Evolutionary conservation across 208 protist genomes (phyloP), one percentile per base, ranked within the genome.

Genomic region (Wallacemonas rigidus): DNA sequence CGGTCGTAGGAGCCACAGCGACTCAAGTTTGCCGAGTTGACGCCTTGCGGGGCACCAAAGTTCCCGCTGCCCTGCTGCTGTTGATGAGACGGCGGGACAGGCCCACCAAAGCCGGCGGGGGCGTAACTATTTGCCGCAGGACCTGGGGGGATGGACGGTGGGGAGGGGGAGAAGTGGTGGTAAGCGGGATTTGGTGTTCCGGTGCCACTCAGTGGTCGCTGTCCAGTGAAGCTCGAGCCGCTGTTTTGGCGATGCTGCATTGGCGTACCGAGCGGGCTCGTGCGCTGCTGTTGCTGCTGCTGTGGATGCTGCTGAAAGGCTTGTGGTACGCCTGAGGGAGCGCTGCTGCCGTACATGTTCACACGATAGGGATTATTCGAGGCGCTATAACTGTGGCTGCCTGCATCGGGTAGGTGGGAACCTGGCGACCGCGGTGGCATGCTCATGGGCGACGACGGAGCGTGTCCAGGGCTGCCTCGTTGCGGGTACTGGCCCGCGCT

Each of bases 51-150:
- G 36, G 36, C 15, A 17, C 69, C 64, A n/a, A 62, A 62, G 17
- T 40, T 45, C 3, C 67, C 55, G 35, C 69, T 71, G 0, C 51
- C 51, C 2, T 77, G 62, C 17, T 77, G 67, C 40, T 69, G 50
- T 17, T 76, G 69, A 38, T 71, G 54, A 56, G 44, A 48, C 57
- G 40, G 8, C 41, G 4, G 79, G 76, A 1, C 75, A 47, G 11
- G 77, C 5, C 74, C 79, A 76, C 75, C 15, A 60, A 91, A 88
- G 15, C 80, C 71, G 0, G 74, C 26, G 2, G 86, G 86, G 0
- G 78, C 77, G 45, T 88, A 88, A 41, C 74, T 76, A 15, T 55
- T 74, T 1, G 62, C 50, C 50, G 58, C 65, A 63, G 12, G 12
- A 40, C 36, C 44, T 9, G 47, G 5, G 26, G 48, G 38, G n/a